Base-by-base conservation (phyloP, 108 stramenopile species). In the Conticribra weissflogii region DNA sequence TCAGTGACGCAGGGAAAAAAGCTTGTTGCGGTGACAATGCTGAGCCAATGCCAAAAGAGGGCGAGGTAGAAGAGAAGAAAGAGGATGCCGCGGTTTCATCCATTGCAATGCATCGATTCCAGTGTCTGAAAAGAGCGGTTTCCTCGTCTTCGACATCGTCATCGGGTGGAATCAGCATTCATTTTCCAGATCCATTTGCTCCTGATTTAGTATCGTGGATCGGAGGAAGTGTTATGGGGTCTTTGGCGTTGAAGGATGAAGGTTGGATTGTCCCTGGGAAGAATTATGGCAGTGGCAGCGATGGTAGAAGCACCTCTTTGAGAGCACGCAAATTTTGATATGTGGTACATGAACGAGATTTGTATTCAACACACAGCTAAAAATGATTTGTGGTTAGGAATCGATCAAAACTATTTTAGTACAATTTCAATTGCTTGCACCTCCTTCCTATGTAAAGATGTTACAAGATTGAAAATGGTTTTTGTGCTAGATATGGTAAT, bases 131-230 rank as follows among this genome's bases (percentile, higher is more conserved):
- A 32, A 54, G 51, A 25, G 53, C 33, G 33, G 59, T 66, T 0
- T 9, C 24, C 7, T 45, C 65, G 24, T 14, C 3, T 7, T 0
- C 29, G 15, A 9, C 36, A 41, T 41, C 36, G 12, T 12, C 12
- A 9, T 12, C 36, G 22, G 47, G 61, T 18, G 74, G 74, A 19
- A 68, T 68, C 16, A 61, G 54, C n/a, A 50, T 76, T 19, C 57
- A 52, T 14, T 76, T 68, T 52, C 74, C 67, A 4, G 74, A 76
- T 49, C 74, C 74, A 57, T 76, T 76, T 41, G 66, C 66, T 31
- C 60, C 74, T 14, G 74, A 76, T 45, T 2, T 63, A 32, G 66
- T 59, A 24, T 29, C 60, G 22, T 76, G 74, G 74, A 9, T 76
- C 0, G 66, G 74, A 25, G 74, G 59, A 0, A 76, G 74, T 63